These are phyloP conservation scores for Fraxinus excelsior DNA, from an alignment of 257 asterid species.

Conservation along the genomic window DNA sequence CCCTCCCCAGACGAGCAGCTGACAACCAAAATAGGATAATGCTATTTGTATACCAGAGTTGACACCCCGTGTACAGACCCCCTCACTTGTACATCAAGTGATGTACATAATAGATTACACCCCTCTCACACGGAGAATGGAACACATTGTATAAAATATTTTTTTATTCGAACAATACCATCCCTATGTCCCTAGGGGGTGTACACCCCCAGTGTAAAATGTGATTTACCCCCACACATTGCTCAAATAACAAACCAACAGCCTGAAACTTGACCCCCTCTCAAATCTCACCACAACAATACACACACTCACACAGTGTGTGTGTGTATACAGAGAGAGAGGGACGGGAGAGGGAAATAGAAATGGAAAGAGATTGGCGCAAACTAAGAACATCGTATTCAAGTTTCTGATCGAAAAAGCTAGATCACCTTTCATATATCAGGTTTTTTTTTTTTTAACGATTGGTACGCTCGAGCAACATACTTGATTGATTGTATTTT, in stretches of 20 bases:
- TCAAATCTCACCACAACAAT: constrained; percentile 15
- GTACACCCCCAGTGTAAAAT: too few species aligned
- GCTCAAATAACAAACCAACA: constrained; percentile 23
- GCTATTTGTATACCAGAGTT: too few species aligned
- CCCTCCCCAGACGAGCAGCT: constrained; percentile 24
- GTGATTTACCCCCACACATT: too few species aligned
- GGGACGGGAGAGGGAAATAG: constrained; percentile 18
- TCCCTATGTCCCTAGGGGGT: too few species aligned
- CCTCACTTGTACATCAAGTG: too few species aligned
- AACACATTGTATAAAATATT: too few species aligned
- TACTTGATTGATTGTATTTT: too few species aligned
- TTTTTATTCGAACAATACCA: too few species aligned
- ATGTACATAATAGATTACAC: too few species aligned
- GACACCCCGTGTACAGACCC: too few species aligned
- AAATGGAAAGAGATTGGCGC: constrained; percentile 8
- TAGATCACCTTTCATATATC: constrained; percentile 22
- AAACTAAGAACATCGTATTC: constrained; percentile 34
- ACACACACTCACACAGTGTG: neutral
- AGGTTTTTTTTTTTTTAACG: constrained; percentile 25
- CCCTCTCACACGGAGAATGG: too few species aligned
- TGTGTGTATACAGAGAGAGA: constrained; percentile 3
- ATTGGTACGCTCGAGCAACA: too few species aligned
- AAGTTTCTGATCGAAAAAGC: constrained; percentile 1
- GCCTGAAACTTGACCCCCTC: constrained; percentile 8
- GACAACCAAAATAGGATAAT: constrained; percentile 5